Evolutionary conservation across 73 alveolate genomes (phyloP), one percentile per base, ranked within the genome.

Genomic region (Stentor roeselii): DNA sequence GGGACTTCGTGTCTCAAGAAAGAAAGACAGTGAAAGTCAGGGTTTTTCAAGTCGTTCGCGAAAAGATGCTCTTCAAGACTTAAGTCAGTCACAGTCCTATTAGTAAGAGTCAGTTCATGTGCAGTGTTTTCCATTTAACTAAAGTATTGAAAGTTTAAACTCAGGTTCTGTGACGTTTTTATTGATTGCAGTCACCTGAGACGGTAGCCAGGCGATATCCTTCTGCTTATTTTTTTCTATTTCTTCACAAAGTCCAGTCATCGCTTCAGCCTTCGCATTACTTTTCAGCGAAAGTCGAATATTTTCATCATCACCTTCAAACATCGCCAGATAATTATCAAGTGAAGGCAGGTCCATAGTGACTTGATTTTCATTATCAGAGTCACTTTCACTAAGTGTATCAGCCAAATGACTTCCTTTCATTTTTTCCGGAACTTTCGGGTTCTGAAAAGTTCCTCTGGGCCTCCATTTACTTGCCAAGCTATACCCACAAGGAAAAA

Each of bases 261-360:
- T 67, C 0, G 80, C 80, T 67, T 21, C 37, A 21, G 11, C 80
- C 34, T 67, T 67, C 80, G 80, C 80, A 67, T 67, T 67, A 1
- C 11, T 2, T 67, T 67, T 67, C 37, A 21, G 27, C 14, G 41
- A 36, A 50, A 50, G 67, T 67, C 34, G 21, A 1, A 67, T 21
- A 21, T 21, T 32, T 67, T 67, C 80, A 67, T 67, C 80, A 2
- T 67, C 80, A 30, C 37, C 37, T 67, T 67, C 80, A 67, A 67
- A 67, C 41, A 21, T 1, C 37, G 80, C 80, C 37, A 67, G 34
- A 2, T 67, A 67, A 1, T 67, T 21, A 30, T 67, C 80, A n/a
- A 67, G 41, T 21, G 34, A 36, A 67, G 80, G 80, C 1, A 67
- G 42, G 34, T 67, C 80, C 37, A 67, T 67, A 15, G 50, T 40